These are phyloP conservation scores for Leccinum fibrillosum DNA, from an alignment of 768 basidiomycete species.

Conservation along the genomic window DNA sequence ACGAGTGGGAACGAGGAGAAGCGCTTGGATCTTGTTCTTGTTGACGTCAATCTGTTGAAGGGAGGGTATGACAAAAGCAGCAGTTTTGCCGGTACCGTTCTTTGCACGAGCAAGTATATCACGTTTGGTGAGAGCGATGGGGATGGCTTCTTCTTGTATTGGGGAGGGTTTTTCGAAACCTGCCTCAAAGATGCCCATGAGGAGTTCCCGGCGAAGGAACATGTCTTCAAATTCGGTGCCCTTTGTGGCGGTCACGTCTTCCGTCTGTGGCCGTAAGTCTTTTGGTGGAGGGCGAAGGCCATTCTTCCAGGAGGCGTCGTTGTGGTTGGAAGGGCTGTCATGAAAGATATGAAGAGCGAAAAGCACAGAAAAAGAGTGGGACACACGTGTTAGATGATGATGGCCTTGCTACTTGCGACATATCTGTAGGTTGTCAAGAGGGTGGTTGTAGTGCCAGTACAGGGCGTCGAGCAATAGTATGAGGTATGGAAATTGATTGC, in stretches of 20 bases:
- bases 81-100: conserved; percentile 97
- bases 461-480: conserved; percentile 11
- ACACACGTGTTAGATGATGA: conserved; percentile 32
- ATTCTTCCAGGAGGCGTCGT: conserved; percentile 58
- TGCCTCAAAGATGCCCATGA: conserved; percentile 99
- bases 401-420: conserved; percentile 32
- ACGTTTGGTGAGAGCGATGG: conserved; percentile 87
- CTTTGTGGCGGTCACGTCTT: conserved; percentile 93
- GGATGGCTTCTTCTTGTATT: conserved; percentile 99
- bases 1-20: conserved; percentile 96
- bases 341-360: conserved; percentile 1
- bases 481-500: conserved; percentile 17
- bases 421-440: conserved; percentile 15
- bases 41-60: conserved; percentile 87
- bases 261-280: conserved; percentile 92
- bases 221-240: conserved; percentile 96
- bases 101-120: conserved; percentile 95
- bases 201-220: conserved; percentile 86
- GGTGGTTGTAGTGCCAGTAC: conserved; percentile 9
- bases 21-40: conserved; percentile 88
- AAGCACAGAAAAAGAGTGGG: not conserved
- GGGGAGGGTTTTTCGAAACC: conserved; percentile 96
- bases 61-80: conserved; percentile 97
- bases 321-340: conserved; percentile 28
- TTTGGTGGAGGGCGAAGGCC: conserved; percentile 83